Conservation (phyloP, 2,329 filamentous ascomycete genomes). For the Rhytidhysteron rufulum region DNA sequence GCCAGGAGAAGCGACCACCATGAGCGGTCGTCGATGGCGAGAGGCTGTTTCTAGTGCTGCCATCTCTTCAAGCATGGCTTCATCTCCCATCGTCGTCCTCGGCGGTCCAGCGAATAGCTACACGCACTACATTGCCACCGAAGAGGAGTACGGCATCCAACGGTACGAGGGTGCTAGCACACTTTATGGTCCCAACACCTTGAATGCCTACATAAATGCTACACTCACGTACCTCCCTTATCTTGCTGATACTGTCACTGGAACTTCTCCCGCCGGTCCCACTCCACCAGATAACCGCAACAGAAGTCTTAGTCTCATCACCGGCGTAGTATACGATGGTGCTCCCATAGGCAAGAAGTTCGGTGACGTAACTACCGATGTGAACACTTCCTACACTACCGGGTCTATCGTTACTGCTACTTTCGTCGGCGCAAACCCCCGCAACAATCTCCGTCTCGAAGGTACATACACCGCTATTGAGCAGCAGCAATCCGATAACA, state of each 20-base stretch:
- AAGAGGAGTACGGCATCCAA: conserved; percentile 78
- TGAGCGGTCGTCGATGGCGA: conserved; percentile 89
- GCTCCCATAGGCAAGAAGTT: conserved; percentile 64
- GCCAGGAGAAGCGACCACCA: conserved; percentile 85
- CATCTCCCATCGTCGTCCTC: conserved; percentile 63
- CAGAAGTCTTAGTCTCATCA: conserved; percentile 74
- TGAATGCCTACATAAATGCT: conserved; percentile 84
- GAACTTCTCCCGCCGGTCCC: conserved; percentile 49
- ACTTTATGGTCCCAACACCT: conserved; percentile 75
- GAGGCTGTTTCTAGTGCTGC: conserved; percentile 29
- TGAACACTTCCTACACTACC: conserved; percentile 54
- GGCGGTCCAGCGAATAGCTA: conserved; percentile 91
- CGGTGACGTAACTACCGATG: conserved; percentile 59
- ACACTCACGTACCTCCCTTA: conserved; percentile 69
- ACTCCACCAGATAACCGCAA: conserved; percentile 74
- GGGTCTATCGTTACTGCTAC: conserved; percentile 62
- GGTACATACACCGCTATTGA: conserved; percentile 77
- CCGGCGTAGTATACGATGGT: conserved; percentile 71
- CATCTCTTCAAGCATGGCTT: conserved; percentile 15
- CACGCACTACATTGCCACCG: conserved; percentile 74
- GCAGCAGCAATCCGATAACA: conserved; percentile 45
- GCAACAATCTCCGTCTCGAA: conserved; percentile 79
- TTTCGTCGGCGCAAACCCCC: conserved; percentile 84
- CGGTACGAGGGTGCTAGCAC: conserved; percentile 95
- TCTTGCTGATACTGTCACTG: conserved; percentile 45